Evolutionary conservation across 495 filamentous ascomycete species (phyloP), one percentile per base, ranked within the genome.

Genomic region (Aspergillus ellipticus): DNA sequence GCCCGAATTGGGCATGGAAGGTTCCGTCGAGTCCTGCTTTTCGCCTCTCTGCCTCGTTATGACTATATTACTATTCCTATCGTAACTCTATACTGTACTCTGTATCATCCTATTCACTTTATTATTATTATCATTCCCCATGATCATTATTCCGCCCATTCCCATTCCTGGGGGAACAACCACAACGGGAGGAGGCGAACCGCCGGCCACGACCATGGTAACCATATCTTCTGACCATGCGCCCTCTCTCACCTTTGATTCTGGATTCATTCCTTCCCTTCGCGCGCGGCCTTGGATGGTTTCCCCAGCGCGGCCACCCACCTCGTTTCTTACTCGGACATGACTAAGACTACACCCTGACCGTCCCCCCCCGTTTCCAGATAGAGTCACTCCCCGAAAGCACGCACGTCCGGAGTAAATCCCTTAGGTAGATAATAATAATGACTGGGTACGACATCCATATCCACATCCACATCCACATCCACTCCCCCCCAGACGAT

Each of bases 1-100:
- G 20, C 20, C 49, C 28, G 53, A 55, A 46, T 53, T 48, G 53
- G 57, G 28, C 49, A 51, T 47, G 21, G 17, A 45, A 5, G 39
- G 6, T 42, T 42, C n/a, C n/a, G n/a, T n/a, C n/a, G n/a, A n/a
- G 39, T 42, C 13, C 13, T 45, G 42, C 11, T 45, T 11, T 22
- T 45, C 11, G 10, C 7, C 22, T 20, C 4, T 45, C 17, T 20
- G 17, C 3, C 11, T 22, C 20, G 42, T 9, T 43, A 19, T 21
- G 9, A 9, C 11, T 45, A 8, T 24, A 9, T 22, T 47, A 8
- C 21, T 26, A n/a, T 4, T 47, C 2, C 43, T 47, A 24, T 24
- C 21, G 10, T 6, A 17, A n/a, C 20, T 39, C n/a, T n/a, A 5
- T n/a, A n/a, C 35, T n/a, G 13, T n/a, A 10, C 28, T 31, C 28